Evolutionary conservation across 805 yeast species (phyloP).

Genomic region (Saturnispora serradocipensis): DNA sequence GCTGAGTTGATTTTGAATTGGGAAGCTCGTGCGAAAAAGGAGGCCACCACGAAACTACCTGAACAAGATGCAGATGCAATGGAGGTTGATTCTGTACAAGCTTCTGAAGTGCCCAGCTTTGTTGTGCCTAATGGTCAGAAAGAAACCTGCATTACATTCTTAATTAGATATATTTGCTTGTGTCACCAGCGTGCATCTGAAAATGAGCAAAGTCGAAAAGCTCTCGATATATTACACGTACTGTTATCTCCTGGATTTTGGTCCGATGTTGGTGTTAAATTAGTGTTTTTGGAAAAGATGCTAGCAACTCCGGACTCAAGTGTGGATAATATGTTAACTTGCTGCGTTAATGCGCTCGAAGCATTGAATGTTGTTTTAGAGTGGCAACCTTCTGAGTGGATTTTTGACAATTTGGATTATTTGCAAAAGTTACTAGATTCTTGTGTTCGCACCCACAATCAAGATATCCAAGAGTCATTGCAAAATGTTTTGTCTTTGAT

Average conservation of each 20-base stretch:
- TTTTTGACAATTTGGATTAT: conserved; percentile 56
- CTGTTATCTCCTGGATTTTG: conserved; percentile 66
- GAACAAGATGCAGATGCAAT: conserved; percentile 12
- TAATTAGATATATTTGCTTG: conserved; percentile 81
- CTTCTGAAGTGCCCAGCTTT: conserved; percentile 25
- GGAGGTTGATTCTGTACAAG: conserved; percentile 15
- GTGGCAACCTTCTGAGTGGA: conserved; percentile 73
- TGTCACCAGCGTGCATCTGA: conserved; percentile 80
- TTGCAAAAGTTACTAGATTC: conserved; percentile 71
- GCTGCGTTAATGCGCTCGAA: conserved; percentile 84
- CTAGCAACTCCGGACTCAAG: conserved; percentile 68
- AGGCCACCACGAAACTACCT: conserved; percentile 5
- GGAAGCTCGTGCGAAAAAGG: conserved; percentile 45
- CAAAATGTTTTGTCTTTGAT: conserved; percentile 68
- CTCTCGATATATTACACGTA: conserved; percentile 67
- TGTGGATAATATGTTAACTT: conserved; percentile 59
- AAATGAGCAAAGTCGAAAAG: conserved; percentile 70
- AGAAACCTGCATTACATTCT: conserved; percentile 83
- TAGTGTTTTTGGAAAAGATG: conserved; percentile 82
- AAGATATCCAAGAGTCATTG: conserved; percentile 76
- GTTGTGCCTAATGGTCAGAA: conserved; percentile 67
- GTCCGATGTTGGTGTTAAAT: conserved; percentile 83
- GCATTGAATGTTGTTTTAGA: conserved; percentile 77
- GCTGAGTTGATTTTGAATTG: conserved; percentile 80
- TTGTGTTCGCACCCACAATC: conserved; percentile 72